Evolutionary conservation across 305 asterid species (phyloP), one percentile per base, ranked within the genome.

Genomic region (Fraxinus albicans): DNA sequence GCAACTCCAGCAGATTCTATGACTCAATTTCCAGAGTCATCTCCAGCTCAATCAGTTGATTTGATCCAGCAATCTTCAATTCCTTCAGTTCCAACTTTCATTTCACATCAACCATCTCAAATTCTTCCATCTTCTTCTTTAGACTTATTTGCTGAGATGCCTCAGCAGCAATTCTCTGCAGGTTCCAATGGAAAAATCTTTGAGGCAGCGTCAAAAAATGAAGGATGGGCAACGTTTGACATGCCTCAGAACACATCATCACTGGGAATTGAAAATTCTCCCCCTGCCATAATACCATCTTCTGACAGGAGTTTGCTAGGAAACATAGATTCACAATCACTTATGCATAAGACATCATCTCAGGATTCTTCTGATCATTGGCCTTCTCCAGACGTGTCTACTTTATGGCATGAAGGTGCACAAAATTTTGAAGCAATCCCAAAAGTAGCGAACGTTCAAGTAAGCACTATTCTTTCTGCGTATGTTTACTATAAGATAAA

Each of bases 221-320:
- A 84, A 87, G 97, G 98, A 80, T 94, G 98, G 99, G 98, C 98
- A 60, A 91, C 93, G 83, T 96, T 94, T 90, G 98, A 96, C 85
- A 79, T 77, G 82, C 89, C 95, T 84, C 93, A 87, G 82, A 89
- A 84, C 15, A 10, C 77, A 80, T 89, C 69, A 77, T 86, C 92
- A 73, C 8, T 72, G 44, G 86, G 79, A 77, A 77, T 82, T 25
- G 88, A 83, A 55, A 87, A 81, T 77, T 79, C 86, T 85, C 60
- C 75, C 13, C 84, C 87, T 77, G 83, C 85, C 40, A 69, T 77
- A 33, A 55, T 85, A 82, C 87, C 88, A 79, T 85, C 93, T 86
- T 88, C 93, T 74, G 91, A 79, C 84, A 89, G 84, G 82, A 91
- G 82, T 73, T 80, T 77, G 65, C 78, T 35, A 27, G 86, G 84